phyloP scores from a whole-genome alignment of 306 rosid species.

The Fagus sylvatica region DNA sequence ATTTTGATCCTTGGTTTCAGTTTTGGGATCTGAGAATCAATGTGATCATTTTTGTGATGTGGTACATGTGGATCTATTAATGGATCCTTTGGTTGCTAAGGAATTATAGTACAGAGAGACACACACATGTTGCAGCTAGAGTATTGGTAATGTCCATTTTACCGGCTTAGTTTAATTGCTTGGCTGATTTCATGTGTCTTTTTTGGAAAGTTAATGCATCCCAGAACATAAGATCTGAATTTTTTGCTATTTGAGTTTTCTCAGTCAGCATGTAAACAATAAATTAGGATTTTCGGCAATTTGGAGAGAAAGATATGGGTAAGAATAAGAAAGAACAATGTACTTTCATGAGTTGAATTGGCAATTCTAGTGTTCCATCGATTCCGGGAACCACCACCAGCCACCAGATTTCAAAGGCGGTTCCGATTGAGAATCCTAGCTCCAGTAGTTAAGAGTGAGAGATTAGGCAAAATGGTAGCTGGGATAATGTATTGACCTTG shows the following conservation, averaged over 20 bases:
- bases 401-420: slow-evolving; percentile 37
- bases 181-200: background rate
- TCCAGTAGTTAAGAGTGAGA: slow-evolving; percentile 37
- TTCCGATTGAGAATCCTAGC: slow-evolving; percentile 55
- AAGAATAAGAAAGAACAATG: background rate
- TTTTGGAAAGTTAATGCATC: no score
- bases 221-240: no score
- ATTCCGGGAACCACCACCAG: slow-evolving; percentile 27
- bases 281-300: no score
- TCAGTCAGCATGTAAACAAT: no score
- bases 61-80: background rate
- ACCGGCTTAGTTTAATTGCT: background rate
- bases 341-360: slow-evolving; percentile 15
- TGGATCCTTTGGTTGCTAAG: background rate
- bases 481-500: no score
- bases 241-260: no score
- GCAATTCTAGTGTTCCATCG: slow-evolving; percentile 20
- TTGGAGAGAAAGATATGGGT: no score
- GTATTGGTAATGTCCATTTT: background rate
- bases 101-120: background rate
- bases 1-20: slow-evolving; percentile 17
- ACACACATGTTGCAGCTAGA: background rate
- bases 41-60: background rate
- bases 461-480: no score
- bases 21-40: background rate